phyloP scores from a whole-genome alignment of 2,329 filamentous ascomycete species.

The Botryotinia calthae region DNA sequence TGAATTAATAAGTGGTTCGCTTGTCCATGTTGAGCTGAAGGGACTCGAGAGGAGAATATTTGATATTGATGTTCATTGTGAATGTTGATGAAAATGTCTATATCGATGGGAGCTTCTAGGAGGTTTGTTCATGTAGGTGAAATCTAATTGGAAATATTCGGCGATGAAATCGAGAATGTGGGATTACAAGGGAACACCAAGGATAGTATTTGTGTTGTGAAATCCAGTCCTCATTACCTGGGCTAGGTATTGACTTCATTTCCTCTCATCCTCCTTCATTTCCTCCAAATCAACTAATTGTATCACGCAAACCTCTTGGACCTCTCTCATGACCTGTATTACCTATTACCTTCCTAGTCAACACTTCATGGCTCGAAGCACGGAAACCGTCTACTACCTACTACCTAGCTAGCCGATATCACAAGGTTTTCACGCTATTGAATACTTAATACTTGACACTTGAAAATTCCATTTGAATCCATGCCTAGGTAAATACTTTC shows the following conservation, averaged over 20 bases:
- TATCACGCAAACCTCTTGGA: slow-evolving; percentile 2
- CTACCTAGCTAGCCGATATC: not conserved
- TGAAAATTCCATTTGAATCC: not conserved
- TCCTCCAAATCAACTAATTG: not conserved
- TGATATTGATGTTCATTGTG: not conserved
- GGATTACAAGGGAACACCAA: not conserved
- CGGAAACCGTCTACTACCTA: not conserved
- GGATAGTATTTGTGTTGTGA: not conserved
- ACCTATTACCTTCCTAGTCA: not conserved
- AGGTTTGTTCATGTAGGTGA: not conserved
- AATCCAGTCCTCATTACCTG: not conserved
- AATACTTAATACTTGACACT: not conserved
- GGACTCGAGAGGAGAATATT: not conserved
- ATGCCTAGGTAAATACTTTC: not conserved
- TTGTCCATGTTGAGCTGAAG: slow-evolving; percentile 13
- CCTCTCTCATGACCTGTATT: not conserved
- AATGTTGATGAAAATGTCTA: not conserved
- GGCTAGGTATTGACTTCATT: not conserved
- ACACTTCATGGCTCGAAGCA: too few species aligned
- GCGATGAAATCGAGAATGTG: not conserved
- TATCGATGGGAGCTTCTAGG: not conserved
- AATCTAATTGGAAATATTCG: too few species aligned
- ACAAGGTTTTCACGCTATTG: not conserved
- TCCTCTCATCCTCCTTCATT: not conserved
- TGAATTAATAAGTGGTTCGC: not conserved